Conservation (phyloP, 2,329 filamentous ascomycete species). For the Seiridium cupressi region DNA sequence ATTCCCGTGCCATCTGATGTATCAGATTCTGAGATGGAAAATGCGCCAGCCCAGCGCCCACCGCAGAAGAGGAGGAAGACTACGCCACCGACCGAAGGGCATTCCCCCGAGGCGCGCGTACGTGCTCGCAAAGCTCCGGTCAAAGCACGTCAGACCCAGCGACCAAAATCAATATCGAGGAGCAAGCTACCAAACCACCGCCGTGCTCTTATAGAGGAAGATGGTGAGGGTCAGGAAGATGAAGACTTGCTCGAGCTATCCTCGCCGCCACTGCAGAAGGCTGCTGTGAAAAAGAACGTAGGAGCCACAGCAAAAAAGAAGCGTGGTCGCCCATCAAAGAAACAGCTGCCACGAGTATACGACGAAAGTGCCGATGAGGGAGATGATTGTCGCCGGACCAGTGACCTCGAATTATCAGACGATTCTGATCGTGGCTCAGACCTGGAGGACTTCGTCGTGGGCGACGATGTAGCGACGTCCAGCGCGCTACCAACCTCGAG, state of each 20-base stretch:
- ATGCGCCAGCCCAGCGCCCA: conserved; percentile 12
- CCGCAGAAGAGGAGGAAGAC: conserved; percentile 25
- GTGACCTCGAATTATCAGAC: conserved; percentile 33
- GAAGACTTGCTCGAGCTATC: background rate
- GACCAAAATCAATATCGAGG: background rate
- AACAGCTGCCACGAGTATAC: conserved; percentile 15
- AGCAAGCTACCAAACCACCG: too few species aligned
- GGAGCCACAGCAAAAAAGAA: conserved; percentile 4
- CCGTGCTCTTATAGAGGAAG: background rate
- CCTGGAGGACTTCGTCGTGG: conserved; percentile 29
- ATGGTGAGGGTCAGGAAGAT: background rate
- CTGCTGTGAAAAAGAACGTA: background rate
- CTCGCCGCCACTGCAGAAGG: conserved; percentile 4
- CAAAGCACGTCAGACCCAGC: background rate
- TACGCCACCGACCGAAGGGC: conserved; percentile 3
- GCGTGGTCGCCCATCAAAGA: conserved; percentile 17
- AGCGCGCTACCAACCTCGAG: conserved; percentile 24
- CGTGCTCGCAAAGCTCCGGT: conserved; percentile 7
- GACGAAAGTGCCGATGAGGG: conserved; percentile 32
- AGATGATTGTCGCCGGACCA: conserved; percentile 31
- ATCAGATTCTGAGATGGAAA: conserved; percentile 36
- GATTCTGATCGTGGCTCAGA: conserved; percentile 31
- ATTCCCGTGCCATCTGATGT: conserved; percentile 38
- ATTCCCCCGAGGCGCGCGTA: conserved; percentile 16
- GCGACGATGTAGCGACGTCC: conserved; percentile 26